Base-by-base conservation (phyloP, 2,329 filamentous ascomycete genomes). In the Colletotrichum spinosum region DNA sequence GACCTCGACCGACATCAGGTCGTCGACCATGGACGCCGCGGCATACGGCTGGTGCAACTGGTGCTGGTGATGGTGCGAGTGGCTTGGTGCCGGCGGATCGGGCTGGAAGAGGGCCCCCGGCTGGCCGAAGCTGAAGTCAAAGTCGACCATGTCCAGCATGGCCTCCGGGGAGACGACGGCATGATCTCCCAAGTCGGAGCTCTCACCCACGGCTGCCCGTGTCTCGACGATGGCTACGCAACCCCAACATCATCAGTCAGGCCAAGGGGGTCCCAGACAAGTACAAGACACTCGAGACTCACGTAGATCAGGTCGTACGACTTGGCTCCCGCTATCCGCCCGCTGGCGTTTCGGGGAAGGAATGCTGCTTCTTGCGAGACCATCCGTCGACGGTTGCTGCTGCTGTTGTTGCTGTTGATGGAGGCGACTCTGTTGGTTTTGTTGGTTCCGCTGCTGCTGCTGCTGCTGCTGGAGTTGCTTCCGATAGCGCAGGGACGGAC, bases 401-500 rank as follows among this genome's bases (percentile, higher is more conserved):
- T 45, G 58, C 57, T 76, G 73, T 69, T 78, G 79, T 70, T 72
- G 74, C 70, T 78, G 76, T 8, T 75, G 71, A 44, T 79, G 69
- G 6, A 80, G 82, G 2, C 78, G 80, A 65, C 80, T 83, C 35
- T 25, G 25, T 4, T 25, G 25, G 4, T 25, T 25, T 4, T 25
- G 25, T 25, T 25, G 25, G 25, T 25, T 25, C 25, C 5, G 25
- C 25, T 25, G 25, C 17, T 17, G 17, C 17, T 17, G 41, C 11
- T 39, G 41, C 9, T 61, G 52, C 6, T 51, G 53, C 6, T 45
- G 58, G 13, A 64, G 53, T 59, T 76, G 73, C 70, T 78, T 79
- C 70, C 73, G 74, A 70, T 78, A 76, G 8, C 75, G 71, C 45
- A 79, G 69, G 6, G 80, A 83, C 3, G 79, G 80, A 65, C 80